Percentiles rank a stretch among this genome's conserved stretches.
These are phyloP conservation scores for Gloeostereum incarnatum DNA, from an alignment of 768 basidiomycete species.

Conservation along the genomic window DNA sequence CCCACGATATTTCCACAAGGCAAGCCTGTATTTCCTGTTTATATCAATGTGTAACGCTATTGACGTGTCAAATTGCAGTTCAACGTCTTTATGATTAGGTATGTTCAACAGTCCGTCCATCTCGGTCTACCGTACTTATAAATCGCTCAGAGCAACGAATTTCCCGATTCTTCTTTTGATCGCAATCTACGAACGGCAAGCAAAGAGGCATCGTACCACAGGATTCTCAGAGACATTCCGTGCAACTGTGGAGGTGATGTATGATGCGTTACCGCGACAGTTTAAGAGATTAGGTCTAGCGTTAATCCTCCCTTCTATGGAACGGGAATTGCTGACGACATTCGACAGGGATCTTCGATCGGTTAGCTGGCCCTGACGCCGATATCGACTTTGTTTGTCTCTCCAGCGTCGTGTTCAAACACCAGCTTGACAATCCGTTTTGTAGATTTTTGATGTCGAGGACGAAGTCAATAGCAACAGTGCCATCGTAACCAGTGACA, in stretches of 20 bases:
- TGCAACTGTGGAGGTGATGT: conserved; percentile 55
- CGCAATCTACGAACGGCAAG: conserved; percentile 80
- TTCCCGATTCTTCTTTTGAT: conserved; percentile 79
- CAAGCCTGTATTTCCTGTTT: conserved; percentile 17
- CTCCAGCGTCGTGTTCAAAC: background rate
- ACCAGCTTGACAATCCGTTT: conserved; percentile 1
- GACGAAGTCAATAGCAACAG: conserved; percentile 52
- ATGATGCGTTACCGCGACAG: conserved; percentile 69
- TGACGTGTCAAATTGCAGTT: conserved; percentile 33
- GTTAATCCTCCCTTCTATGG: conserved; percentile 1
- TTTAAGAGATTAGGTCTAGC: conserved; percentile 66
- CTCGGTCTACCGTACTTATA: background rate
- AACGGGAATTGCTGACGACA: background rate
- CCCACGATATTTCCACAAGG: conserved; percentile 98
- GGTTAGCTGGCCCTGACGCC: conserved; percentile 57
- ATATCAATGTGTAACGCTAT: conserved; percentile 9
- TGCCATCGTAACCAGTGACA: too few species aligned
- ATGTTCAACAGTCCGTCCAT: conserved; percentile 4
- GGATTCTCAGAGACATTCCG: conserved; percentile 68
- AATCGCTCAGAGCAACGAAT: conserved; percentile 55
- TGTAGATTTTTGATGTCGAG: conserved; percentile 72
- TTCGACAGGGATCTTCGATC: conserved; percentile 67
- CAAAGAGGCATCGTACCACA: conserved; percentile 53
- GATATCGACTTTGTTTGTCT: conserved; percentile 66
- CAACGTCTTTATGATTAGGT: conserved; percentile 86